Evolutionary conservation across 306 rosid genomes (phyloP).

Genomic region (Dalbergia oliveri): DNA sequence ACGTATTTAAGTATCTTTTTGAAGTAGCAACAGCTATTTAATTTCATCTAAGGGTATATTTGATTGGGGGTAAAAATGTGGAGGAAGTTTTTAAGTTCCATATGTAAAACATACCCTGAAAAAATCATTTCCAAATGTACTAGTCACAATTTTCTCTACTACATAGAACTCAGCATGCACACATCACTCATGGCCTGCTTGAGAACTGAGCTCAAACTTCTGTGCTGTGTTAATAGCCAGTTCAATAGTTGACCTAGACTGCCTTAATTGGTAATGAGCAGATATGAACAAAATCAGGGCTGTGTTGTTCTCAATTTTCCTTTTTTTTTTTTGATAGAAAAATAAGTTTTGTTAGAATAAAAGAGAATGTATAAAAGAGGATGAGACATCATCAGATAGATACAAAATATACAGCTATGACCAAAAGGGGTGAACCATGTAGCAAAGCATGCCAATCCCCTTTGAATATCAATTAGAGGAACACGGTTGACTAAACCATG

Average conservation of each 20-base stretch:
- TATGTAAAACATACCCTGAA: neutral
- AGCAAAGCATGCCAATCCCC: too few relatives aligned
- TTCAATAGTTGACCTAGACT: constrained; percentile 23
- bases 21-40: neutral
- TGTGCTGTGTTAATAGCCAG: constrained; percentile 19
- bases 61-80: too few relatives aligned
- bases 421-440: too few relatives aligned
- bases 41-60: neutral
- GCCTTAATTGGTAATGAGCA: constrained; percentile 16
- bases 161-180: constrained; percentile 18
- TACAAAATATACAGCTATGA: too few relatives aligned
- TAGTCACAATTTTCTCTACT: constrained; percentile 31
- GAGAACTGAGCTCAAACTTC: constrained; percentile 32
- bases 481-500: too few relatives aligned
- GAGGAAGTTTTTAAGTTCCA: too few relatives aligned
- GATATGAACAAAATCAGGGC: constrained; percentile 9
- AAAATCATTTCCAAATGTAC: constrained; percentile 14
- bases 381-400: too few relatives aligned
- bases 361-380: too few relatives aligned
- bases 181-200: constrained; percentile 25
- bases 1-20: constrained; percentile 10
- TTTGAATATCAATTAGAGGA: too few relatives aligned
- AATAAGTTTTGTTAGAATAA: too few relatives aligned
- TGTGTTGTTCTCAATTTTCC: neutral
- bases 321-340: too few relatives aligned